These are phyloP conservation scores for Lepiota brunneoincarnata DNA, from an alignment of 768 basidiomycete species.

Conservation along the genomic window DNA sequence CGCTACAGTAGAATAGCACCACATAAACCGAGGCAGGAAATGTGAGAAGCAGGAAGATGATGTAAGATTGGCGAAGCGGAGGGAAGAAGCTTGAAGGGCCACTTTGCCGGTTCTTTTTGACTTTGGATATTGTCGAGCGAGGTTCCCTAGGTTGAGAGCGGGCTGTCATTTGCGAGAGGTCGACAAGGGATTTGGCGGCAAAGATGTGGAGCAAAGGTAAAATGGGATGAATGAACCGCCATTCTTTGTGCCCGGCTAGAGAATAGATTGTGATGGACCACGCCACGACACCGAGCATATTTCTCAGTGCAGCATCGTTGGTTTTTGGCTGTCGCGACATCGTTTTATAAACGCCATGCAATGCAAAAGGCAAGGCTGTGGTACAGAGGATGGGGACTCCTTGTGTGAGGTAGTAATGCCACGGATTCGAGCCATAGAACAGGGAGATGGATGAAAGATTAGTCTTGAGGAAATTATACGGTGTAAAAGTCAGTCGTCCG, in stretches of 20 bases:
- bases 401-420: slow-evolving; percentile 90
- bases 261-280: slow-evolving; percentile 78
- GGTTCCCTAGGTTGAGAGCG: background rate
- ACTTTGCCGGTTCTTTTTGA: background rate
- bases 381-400: slow-evolving; percentile 81
- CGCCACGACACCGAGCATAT: slow-evolving; percentile 45
- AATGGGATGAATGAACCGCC: slow-evolving; percentile 93
- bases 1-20: slow-evolving; percentile 72
- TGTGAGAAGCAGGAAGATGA: slow-evolving; percentile 47
- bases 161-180: slow-evolving; percentile 28
- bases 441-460: slow-evolving; percentile 85
- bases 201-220: slow-evolving; percentile 82
- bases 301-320: slow-evolving; percentile 29
- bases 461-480: slow-evolving; percentile 76
- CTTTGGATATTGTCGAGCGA: slow-evolving; percentile 1
- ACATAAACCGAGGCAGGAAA: slow-evolving; percentile 68
- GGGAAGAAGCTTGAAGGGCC: slow-evolving; percentile 13
- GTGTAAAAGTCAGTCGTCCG: slow-evolving; percentile 62
- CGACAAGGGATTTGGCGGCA: slow-evolving; percentile 68
- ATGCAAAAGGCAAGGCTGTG: slow-evolving; percentile 67
- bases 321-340: slow-evolving; percentile 16
- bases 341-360: slow-evolving; percentile 53
- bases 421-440: slow-evolving; percentile 87
- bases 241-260: slow-evolving; percentile 90
- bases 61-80: slow-evolving; percentile 32